phyloP scores from a whole-genome alignment of 2,329 filamentous ascomycete genomes.

The Colletotrichum cordylinicola region DNA sequence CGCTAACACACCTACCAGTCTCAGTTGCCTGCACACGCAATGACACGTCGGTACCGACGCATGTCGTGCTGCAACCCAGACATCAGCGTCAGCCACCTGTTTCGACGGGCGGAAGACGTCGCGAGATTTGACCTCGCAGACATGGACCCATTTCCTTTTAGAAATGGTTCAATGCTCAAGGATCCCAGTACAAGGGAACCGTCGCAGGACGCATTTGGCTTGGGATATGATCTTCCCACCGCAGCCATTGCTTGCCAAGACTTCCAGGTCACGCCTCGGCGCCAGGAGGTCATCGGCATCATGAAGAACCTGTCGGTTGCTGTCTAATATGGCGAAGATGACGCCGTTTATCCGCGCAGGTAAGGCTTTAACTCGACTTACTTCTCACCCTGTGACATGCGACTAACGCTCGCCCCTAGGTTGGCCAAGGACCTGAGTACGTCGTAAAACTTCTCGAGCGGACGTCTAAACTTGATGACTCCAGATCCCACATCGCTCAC shows the following conservation, averaged over 20 bases:
- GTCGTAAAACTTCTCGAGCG: constrained; percentile 26
- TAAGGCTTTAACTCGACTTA: not conserved
- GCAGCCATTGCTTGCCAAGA: not conserved
- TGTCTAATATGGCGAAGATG: constrained; percentile 7
- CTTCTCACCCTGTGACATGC: not conserved
- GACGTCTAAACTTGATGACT: constrained; percentile 22
- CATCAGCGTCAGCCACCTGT: not conserved
- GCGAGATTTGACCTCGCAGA: not conserved
- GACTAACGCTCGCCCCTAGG: constrained; percentile 1
- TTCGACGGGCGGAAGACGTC: not conserved
- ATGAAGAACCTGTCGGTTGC: not conserved
- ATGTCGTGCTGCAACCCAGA: not conserved
- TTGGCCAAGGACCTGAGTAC: constrained; percentile 26
- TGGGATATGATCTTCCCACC: not conserved
- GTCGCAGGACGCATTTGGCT: not conserved
- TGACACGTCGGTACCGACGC: not conserved
- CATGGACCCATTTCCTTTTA: not conserved
- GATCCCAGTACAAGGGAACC: too few species aligned
- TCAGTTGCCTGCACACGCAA: not conserved
- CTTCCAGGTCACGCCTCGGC: not conserved
- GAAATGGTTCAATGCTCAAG: not conserved
- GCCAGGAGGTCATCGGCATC: not conserved
- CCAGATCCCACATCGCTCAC: constrained; percentile 2
- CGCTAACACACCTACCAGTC: constrained; percentile 10
- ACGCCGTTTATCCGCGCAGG: constrained; percentile 6